Base-by-base conservation (phyloP, 306 rosid genomes). In the Prunus armeniaca region DNA sequence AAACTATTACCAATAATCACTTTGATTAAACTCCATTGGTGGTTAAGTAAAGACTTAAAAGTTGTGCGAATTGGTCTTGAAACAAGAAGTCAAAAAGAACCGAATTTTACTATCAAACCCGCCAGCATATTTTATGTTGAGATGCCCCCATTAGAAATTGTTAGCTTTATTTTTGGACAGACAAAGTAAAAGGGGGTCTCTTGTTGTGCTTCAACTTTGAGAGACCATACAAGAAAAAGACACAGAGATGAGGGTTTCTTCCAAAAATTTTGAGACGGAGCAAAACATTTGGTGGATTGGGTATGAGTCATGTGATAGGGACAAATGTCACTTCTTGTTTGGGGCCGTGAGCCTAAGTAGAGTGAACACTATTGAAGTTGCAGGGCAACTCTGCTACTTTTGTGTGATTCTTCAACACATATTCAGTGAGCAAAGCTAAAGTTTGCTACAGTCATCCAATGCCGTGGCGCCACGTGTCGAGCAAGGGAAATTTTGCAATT, bases 151-250 rank as follows among this genome's bases (percentile, higher is more conserved):
- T 64, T 70, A 73, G 46, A 66, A 61, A 69, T 19, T 68, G 50
- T 58, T 27, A 10, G 22, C 75, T 84, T 78, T 84, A 67, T 28
- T 70, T 56, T 74, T 46, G 79, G 76, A 80, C 77, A 78, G 82
- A 65, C 87, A 76, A 73, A 68, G 80, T 17, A 69, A 58, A 72
- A 85, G 62, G 25, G 64, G 55, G 38, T 32, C 20, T 66, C 18
- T 38, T 32, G 52, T 25, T 22, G 51, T 77, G 85, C 80, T 79
- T 75, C 82, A 75, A 38, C 88, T 87, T 88, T 87, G 73, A 13
- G 77, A 76, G 87, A 88, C 88, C 84, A 80, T 30, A 71, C 65
- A 74, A 65, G 65, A 24, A 76, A 17, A 64, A 22, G 61, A 63
- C 47, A 38, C 0, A 38, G 43, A 58, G 72, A 20, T 19, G 14